Base-by-base conservation (phyloP, 2,329 filamentous ascomycete genomes). In the Iodosphaeria phyllophila region DNA sequence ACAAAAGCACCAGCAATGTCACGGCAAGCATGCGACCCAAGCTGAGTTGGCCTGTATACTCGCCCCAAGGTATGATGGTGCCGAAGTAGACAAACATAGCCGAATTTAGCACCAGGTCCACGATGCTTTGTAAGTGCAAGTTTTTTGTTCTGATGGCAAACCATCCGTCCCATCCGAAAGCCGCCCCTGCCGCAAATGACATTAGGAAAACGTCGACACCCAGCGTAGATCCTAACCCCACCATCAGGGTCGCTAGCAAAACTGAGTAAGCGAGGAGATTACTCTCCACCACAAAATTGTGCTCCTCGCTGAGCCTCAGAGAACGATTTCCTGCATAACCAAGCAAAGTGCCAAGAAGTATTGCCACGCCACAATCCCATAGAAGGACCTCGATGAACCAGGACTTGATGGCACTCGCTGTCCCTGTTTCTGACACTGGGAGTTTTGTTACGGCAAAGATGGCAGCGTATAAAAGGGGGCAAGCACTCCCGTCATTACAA, bases 121-220 rank as follows among this genome's bases (percentile, higher is more conserved):
- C 33, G 14, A 58, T 3, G 56, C 52, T 38, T 72, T 72, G 34
- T 72, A 64, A 23, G 35, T 69, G 64, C 6, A 64, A 56, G 6
- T 52, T 45, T 28, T 65, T 51, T 0, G 59, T 53, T 39, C 72
- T 66, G 4, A 50, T 49, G 3, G 69, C 57, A 34, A 62, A 72
- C n/a, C 54, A 38, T 3, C 67, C 65, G 28, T 71, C 60, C 68
- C 67, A 73, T 42, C 71, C 73, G 22, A 73, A 44, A 8, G 56
- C 54, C 35, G 56, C 61, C 5, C 67, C 68, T 1, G 68, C 65
- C 3, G 64, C 52, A 29, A 70, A 70, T 37, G 64, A 73, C 4
- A 65, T 64, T 4, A 73, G 51, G 0, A 69, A 55, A 31, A 72
- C 67, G 27, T 70, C 63, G 0, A 61, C 64, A 8, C 65, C 66